These are phyloP conservation scores for Leucosporidium yakuticum DNA, from an alignment of 768 basidiomycete genomes.

Conservation along the genomic window DNA sequence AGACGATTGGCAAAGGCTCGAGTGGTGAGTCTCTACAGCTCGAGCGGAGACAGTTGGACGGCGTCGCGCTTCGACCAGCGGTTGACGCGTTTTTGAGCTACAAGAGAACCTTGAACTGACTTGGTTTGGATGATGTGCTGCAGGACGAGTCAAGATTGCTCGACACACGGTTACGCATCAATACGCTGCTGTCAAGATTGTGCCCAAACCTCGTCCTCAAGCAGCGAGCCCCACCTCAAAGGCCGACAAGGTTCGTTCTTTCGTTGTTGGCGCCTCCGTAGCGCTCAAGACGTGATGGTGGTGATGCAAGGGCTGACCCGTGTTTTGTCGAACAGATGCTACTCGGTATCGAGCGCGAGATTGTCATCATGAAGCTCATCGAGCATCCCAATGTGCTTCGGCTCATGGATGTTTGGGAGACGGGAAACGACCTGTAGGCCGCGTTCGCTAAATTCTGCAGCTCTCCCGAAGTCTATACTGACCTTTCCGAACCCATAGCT, in stretches of 20 bases:
- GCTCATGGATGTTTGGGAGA: slow-evolving; percentile 93
- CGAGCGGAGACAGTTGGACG: no score
- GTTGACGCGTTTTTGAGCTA: slow-evolving; percentile 2
- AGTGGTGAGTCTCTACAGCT: slow-evolving; percentile 52
- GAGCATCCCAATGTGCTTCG: slow-evolving; percentile 95
- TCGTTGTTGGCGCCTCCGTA: neutral
- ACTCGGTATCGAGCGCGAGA: slow-evolving; percentile 85
- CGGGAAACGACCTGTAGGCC: slow-evolving; percentile 67
- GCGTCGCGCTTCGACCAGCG: slow-evolving; percentile 6
- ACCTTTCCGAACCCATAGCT: slow-evolving; percentile 43
- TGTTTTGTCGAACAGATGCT: slow-evolving; percentile 48
- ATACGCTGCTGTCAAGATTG: slow-evolving; percentile 92
- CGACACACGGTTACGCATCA: slow-evolving; percentile 77
- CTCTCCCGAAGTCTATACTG: neutral
- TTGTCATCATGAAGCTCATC: slow-evolving; percentile 99
- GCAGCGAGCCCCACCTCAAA: slow-evolving; percentile 47
- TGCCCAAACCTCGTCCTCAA: slow-evolving; percentile 67
- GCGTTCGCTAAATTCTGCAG: slow-evolving; percentile 6
- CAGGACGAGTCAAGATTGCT: slow-evolving; percentile 50
- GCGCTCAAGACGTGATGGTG: neutral
- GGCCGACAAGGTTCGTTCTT: slow-evolving; percentile 24
- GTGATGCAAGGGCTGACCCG: neutral
- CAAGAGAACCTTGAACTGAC: neutral
- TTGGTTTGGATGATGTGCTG: neutral
- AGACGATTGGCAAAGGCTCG: slow-evolving; percentile 88